Evolutionary conservation across 805 yeast species (phyloP).

Genomic region (Grigorovia yakushimaensis): DNA sequence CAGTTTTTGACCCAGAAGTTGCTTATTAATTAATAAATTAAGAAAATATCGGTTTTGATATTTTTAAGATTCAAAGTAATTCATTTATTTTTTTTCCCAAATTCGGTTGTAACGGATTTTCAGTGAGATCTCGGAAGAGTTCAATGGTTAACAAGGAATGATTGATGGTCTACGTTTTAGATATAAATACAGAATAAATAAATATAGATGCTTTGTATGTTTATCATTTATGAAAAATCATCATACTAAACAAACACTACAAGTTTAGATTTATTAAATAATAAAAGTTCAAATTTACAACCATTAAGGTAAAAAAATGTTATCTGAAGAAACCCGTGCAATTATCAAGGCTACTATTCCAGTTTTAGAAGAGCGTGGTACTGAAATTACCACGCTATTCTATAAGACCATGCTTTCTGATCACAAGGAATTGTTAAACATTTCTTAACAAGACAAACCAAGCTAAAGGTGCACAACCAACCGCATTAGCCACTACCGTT

Average conservation of each 20-base stretch:
- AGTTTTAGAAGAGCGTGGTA: conserved; percentile 45
- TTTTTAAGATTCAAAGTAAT: neutral
- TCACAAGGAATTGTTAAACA: conserved; percentile 46
- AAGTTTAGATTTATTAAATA: too few species aligned
- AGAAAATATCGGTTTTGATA: neutral
- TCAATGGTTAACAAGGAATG: too few species aligned
- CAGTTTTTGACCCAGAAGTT: too few species aligned
- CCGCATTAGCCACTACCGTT: conserved; percentile 53
- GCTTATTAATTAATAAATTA: neutral
- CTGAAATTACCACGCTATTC: conserved; percentile 41
- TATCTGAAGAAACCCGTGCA: conserved; percentile 27
- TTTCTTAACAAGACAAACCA: conserved; percentile 57
- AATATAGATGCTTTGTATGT: too few species aligned
- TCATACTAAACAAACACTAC: too few species aligned
- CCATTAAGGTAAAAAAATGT: neutral
- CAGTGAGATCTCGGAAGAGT: too few species aligned
- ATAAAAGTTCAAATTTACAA: too few species aligned
- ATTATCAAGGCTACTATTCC: conserved; percentile 45
- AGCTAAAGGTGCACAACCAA: conserved; percentile 45
- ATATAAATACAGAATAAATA: too few species aligned
- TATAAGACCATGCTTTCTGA: conserved; percentile 45
- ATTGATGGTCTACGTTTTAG: too few species aligned
- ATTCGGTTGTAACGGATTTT: neutral
- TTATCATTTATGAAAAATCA: too few species aligned
- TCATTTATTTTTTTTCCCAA: neutral